Conservation (phyloP, 2,329 filamentous ascomycete genomes). For the Davidsoniella eucalypti region DNA sequence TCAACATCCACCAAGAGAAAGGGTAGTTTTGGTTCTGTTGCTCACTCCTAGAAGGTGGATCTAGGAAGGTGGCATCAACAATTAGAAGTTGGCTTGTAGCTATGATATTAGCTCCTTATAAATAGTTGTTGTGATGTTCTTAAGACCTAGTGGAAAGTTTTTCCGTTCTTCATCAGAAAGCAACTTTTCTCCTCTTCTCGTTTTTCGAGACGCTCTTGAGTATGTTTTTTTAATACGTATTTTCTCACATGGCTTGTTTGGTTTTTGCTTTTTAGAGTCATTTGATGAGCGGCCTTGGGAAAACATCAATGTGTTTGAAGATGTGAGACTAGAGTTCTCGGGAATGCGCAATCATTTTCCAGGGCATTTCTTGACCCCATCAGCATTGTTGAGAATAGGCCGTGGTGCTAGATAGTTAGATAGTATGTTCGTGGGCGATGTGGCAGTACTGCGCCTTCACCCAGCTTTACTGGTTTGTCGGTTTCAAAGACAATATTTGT, state of each 20-base stretch:
- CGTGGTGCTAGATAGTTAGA: slow-evolving; percentile 32
- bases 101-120: too few species aligned
- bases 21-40: too few species aligned
- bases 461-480: slow-evolving; percentile 20
- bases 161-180: slow-evolving; percentile 33
- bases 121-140: too few species aligned
- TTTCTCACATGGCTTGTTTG: slow-evolving; percentile 37
- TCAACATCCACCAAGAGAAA: too few species aligned
- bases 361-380: slow-evolving; percentile 45
- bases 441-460: slow-evolving; percentile 22
- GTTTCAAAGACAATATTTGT: slow-evolving; percentile 35
- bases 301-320: slow-evolving; percentile 6
- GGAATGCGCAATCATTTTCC: slow-evolving; percentile 34
- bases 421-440: slow-evolving; percentile 33
- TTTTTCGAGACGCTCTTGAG: slow-evolving; percentile 25
- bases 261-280: slow-evolving; percentile 3
- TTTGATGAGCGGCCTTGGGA: not conserved
- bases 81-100: too few species aligned
- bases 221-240: slow-evolving; percentile 34
- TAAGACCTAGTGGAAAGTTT: too few species aligned
- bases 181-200: slow-evolving; percentile 22
- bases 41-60: too few species aligned
- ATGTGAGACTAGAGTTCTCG: slow-evolving; percentile 19
- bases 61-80: too few species aligned
- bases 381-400: slow-evolving; percentile 26